These are phyloP conservation scores for Tolypocladium tropicale DNA, from an alignment of 2,329 filamentous ascomycete species.

Conservation along the genomic window DNA sequence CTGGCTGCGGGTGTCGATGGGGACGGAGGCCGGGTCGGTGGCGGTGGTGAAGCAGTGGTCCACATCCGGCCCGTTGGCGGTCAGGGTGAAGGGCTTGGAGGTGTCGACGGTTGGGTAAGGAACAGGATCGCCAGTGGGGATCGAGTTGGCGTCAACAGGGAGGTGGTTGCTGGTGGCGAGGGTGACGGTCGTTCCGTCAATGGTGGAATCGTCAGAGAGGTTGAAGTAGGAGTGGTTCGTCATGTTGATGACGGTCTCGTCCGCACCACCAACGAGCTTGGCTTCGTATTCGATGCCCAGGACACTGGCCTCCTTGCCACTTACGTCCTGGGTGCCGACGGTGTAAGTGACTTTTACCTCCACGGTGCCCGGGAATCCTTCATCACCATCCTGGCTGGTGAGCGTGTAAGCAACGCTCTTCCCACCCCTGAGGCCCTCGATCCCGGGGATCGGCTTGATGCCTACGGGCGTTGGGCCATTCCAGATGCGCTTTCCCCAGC, in stretches of 20 bases:
- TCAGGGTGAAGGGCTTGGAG: slow-evolving; percentile 60
- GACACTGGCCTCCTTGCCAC: slow-evolving; percentile 55
- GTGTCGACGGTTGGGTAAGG: slow-evolving; percentile 56
- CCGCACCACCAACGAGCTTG: slow-evolving; percentile 63
- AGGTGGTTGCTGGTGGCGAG: slow-evolving; percentile 57
- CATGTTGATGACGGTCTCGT: slow-evolving; percentile 88
- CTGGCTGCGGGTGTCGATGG: slow-evolving; percentile 53
- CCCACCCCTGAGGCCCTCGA: slow-evolving; percentile 44
- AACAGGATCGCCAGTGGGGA: slow-evolving; percentile 60
- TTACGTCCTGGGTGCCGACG: slow-evolving; percentile 53
- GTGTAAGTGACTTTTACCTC: slow-evolving; percentile 71
- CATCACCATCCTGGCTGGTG: slow-evolving; percentile 68
- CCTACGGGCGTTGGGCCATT: slow-evolving; percentile 57
- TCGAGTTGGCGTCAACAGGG: slow-evolving; percentile 60
- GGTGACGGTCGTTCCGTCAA: slow-evolving; percentile 54
- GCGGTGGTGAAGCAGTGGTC: slow-evolving; percentile 87
- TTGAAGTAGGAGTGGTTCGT: slow-evolving; percentile 90
- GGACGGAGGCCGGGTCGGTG: slow-evolving; percentile 45
- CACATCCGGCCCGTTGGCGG: slow-evolving; percentile 60
- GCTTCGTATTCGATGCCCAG: slow-evolving; percentile 86
- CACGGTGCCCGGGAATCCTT: slow-evolving; percentile 82
- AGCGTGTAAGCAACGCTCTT: slow-evolving; percentile 58
- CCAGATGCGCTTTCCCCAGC: slow-evolving; percentile 77
- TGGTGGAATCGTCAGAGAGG: slow-evolving; percentile 40
- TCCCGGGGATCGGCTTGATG: slow-evolving; percentile 36